Conservation (phyloP, 2,329 filamentous ascomycete genomes). For the Incumbomyces delicatus region DNA sequence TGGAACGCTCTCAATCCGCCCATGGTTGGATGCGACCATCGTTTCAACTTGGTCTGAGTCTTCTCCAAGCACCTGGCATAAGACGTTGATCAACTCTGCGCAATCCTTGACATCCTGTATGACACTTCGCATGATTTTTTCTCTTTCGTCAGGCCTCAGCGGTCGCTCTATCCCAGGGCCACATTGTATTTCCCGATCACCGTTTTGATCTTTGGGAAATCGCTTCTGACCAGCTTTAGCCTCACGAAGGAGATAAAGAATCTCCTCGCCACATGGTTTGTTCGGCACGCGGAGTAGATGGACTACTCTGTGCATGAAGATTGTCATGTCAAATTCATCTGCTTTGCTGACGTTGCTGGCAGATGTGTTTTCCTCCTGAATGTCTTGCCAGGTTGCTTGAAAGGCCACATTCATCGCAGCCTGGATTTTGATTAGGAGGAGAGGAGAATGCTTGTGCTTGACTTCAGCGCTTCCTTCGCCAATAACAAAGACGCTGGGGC, state of each 20-base stretch:
- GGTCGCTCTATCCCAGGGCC: constrained; percentile 2
- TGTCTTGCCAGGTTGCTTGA: not conserved
- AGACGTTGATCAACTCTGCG: not conserved
- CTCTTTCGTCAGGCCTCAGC: not conserved
- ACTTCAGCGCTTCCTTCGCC: not conserved
- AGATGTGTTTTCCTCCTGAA: no score
- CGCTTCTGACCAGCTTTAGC: not conserved
- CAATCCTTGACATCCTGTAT: not conserved
- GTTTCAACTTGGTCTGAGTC: not conserved
- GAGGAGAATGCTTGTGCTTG: not conserved
- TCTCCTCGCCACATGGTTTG: not conserved
- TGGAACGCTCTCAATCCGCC: not conserved
- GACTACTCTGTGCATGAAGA: not conserved
- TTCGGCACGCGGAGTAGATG: constrained; percentile 1
- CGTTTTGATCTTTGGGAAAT: not conserved
- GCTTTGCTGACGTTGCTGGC: not conserved
- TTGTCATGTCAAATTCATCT: not conserved
- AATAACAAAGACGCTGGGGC: no score
- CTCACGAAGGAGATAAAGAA: not conserved
- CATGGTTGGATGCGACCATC: not conserved
- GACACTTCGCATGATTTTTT: not conserved
- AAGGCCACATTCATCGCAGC: constrained; percentile 3
- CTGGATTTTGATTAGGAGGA: constrained; percentile 1
- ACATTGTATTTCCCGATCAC: not conserved
- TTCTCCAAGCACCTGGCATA: not conserved